Conservation (phyloP, 345 rosid species). For the Xanthoceras sorbifolium region DNA sequence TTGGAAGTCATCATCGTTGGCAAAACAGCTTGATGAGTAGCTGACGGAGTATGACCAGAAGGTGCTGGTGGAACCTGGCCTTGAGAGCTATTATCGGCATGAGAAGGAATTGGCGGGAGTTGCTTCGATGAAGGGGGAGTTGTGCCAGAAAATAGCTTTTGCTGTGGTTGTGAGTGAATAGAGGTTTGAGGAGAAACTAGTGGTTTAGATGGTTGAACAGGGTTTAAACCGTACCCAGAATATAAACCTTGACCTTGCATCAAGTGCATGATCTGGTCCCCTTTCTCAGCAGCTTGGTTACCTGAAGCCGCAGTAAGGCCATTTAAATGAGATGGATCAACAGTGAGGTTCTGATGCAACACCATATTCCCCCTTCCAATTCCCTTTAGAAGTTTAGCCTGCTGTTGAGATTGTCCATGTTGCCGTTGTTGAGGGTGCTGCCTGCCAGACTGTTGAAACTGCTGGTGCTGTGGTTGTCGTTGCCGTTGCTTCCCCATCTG, state of each 20-base stretch:
- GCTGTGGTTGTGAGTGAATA: conserved; percentile 62
- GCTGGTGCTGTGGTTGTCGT: conserved; percentile 72
- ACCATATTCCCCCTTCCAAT: conserved; percentile 78
- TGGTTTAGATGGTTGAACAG: conserved; percentile 68
- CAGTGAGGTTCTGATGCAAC: conserved; percentile 60
- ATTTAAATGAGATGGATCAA: conserved; percentile 75
- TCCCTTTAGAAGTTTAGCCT: conserved; percentile 72
- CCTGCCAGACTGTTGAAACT: conserved; percentile 80
- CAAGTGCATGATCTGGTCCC: conserved; percentile 57
- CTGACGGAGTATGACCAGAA: conserved; percentile 46
- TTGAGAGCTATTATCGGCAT: conserved; percentile 60
- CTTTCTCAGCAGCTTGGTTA: conserved; percentile 71
- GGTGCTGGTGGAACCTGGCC: conserved; percentile 54
- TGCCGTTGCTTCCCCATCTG: conserved; percentile 88
- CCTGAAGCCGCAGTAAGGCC: conserved; percentile 57
- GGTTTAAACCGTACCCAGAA: conserved; percentile 51
- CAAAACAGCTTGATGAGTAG: conserved; percentile 51
- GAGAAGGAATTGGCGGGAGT: conserved; percentile 62
- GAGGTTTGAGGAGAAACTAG: conserved; percentile 52
- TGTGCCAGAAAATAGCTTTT: conserved; percentile 54
- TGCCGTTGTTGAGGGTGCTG: conserved; percentile 89
- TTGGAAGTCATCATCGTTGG: conserved; percentile 37
- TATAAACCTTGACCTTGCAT: conserved; percentile 67
- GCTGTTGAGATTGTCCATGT: conserved; percentile 63
- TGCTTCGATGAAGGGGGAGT: conserved; percentile 47